A percentile compares a stretch with the other conserved stretches of the same genome.
Evolutionary conservation across 2,329 filamentous ascomycete species (phyloP).

Genomic region (Aspergillus sp.): DNA sequence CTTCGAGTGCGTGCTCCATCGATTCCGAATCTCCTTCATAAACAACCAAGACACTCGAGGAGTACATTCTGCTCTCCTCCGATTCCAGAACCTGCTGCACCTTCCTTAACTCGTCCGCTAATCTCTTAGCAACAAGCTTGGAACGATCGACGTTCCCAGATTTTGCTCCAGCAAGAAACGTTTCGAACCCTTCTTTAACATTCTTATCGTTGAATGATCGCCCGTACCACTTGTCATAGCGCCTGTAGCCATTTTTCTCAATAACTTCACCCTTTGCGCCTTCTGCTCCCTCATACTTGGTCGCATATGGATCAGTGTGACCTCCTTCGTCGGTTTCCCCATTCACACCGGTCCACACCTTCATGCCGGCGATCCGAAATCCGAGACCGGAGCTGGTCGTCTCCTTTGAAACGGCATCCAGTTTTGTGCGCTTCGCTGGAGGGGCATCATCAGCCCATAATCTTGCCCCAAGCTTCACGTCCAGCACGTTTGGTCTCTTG

Average conservation of each 20-base stretch:
- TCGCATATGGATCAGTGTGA: conserved; percentile 29
- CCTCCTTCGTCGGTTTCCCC: conserved; percentile 25
- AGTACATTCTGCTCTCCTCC: conserved; percentile 64
- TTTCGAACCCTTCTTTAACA: conserved; percentile 54
- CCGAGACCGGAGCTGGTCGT: conserved; percentile 58
- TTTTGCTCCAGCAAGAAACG: conserved; percentile 49
- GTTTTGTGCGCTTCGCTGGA: conserved; percentile 51
- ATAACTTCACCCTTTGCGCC: conserved; percentile 40
- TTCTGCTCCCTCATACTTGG: conserved; percentile 43
- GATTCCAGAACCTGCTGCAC: conserved; percentile 48
- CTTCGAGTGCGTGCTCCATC: conserved; percentile 46
- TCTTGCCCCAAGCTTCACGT: conserved; percentile 82
- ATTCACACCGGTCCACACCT: conserved; percentile 47
- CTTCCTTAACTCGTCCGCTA: conserved; percentile 37
- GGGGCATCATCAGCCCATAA: conserved; percentile 74
- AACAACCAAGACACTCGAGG: conserved; percentile 59
- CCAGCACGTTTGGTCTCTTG: conserved; percentile 79
- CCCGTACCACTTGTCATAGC: conserved; percentile 64
- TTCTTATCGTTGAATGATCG: conserved; percentile 53
- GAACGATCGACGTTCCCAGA: conserved; percentile 38
- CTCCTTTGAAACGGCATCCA: conserved; percentile 55
- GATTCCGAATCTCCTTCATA: conserved; percentile 61
- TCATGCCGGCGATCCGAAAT: conserved; percentile 63
- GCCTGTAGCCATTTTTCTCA: conserved; percentile 50
- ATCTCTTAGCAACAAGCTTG: conserved; percentile 37